Conservation (phyloP, 345 rosid genomes). For the Pelargonium nanum region DNA sequence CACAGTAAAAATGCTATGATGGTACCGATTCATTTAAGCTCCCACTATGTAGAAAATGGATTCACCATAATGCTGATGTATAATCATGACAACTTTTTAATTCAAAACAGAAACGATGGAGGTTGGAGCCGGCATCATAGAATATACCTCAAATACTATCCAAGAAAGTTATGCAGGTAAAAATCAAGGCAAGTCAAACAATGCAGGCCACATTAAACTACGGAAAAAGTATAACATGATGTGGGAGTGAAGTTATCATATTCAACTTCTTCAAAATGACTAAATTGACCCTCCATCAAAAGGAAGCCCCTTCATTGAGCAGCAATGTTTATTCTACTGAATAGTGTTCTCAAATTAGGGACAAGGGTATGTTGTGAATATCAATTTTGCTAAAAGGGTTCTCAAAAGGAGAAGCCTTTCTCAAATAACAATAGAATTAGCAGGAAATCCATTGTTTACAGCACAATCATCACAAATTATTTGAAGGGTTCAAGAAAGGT, state of each 20-base stretch:
- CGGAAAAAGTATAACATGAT: conserved; percentile 3
- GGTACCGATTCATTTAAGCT: no score
- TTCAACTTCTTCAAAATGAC: conserved; percentile 7
- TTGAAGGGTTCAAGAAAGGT: neutral
- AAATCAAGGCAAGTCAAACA: conserved; percentile 13
- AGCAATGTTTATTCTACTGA: neutral
- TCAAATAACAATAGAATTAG: neutral
- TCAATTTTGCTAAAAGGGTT: conserved; percentile 2
- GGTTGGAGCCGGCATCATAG: no score
- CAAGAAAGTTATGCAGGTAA: neutral
- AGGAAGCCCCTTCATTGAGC: no score
- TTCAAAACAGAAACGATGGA: no score
- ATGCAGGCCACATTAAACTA: conserved; percentile 10
- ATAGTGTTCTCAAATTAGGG: neutral
- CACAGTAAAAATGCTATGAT: no score
- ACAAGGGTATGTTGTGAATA: neutral
- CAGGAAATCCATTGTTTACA: neutral
- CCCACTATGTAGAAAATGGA: no score
- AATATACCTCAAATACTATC: no score
- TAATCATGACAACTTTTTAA: no score
- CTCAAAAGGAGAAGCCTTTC: conserved; percentile 3
- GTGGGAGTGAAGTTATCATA: conserved; percentile 1
- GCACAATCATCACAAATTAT: neutral
- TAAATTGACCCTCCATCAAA: neutral
- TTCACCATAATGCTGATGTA: no score